phyloP scores from a whole-genome alignment of 2,329 filamentous ascomycete species.

The Niveomyces coronatus region DNA sequence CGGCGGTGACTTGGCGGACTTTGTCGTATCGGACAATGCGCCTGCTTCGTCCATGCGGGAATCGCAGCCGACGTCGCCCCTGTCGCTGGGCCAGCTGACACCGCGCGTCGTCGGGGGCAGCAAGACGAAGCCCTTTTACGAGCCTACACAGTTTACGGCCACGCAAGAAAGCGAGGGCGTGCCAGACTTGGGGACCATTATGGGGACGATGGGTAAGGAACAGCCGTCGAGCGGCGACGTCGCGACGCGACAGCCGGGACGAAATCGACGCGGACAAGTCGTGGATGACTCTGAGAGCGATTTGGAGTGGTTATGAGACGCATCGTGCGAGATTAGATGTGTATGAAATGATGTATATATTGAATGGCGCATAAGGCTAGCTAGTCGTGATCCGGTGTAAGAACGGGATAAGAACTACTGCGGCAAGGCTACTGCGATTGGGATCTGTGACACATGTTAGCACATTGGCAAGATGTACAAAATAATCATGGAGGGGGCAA shows the following conservation, averaged over 20 bases:
- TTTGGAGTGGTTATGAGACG: slow-evolving; percentile 6
- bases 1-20: slow-evolving; percentile 41
- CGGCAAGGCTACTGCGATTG: too few relatives aligned
- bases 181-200: slow-evolving; percentile 23
- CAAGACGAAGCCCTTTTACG: slow-evolving; percentile 27
- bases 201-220: slow-evolving; percentile 3
- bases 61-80: slow-evolving; percentile 20
- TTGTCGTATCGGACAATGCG: slow-evolving; percentile 44
- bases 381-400: too few relatives aligned
- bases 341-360: slow-evolving; percentile 5
- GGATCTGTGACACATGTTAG: too few relatives aligned
- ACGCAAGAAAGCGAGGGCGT: slow-evolving; percentile 33
- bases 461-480: not conserved
- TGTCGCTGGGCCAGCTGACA: slow-evolving; percentile 13
- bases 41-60: slow-evolving; percentile 26
- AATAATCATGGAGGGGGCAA: too few relatives aligned
- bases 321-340: not conserved
- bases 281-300: slow-evolving; percentile 14
- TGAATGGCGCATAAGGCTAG: too few relatives aligned
- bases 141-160: slow-evolving; percentile 26
- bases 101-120: slow-evolving; percentile 10
- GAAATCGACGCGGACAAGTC: slow-evolving; percentile 9
- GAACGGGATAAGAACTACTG: too few relatives aligned
- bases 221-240: not conserved
- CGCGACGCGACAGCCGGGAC: not conserved